A percentile compares a stretch with the other conserved stretches of the same genome.
phyloP scores from a whole-genome alignment of 1,284 basidiomycete species.

The Volvariella volvacea region DNA sequence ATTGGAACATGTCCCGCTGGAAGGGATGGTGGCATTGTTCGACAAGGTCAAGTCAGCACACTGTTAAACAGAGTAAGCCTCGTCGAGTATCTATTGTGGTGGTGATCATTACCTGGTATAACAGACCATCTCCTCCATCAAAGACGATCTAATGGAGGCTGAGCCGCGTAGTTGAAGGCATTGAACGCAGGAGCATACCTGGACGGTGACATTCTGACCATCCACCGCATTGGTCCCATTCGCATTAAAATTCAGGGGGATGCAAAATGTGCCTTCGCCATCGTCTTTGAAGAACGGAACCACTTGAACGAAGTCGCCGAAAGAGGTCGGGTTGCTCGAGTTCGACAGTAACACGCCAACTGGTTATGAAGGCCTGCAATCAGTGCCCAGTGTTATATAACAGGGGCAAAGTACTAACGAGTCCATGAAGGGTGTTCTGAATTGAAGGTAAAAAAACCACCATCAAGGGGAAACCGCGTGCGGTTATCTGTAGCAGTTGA shows the following conservation, averaged over 20 bases:
- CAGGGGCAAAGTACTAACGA: conserved; percentile 27
- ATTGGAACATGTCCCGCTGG: conserved; percentile 26
- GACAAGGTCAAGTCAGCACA: conserved; percentile 69
- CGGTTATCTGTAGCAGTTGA: conserved; percentile 36
- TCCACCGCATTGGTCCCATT: conserved; percentile 43
- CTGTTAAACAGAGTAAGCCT: conserved; percentile 22
- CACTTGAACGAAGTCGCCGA: conserved; percentile 52
- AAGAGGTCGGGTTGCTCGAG: conserved; percentile 45
- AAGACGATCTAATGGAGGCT: conserved; percentile 35
- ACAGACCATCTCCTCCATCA: conserved; percentile 58
- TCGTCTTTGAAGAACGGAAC: conserved; percentile 44
- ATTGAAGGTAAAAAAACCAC: conserved; percentile 47
- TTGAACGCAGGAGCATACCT: conserved; percentile 25
- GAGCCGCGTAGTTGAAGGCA: not conserved
- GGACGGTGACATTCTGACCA: conserved; percentile 55
- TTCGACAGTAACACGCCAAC: conserved; percentile 56
- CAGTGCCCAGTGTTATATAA: not conserved
- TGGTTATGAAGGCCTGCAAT: conserved; percentile 13
- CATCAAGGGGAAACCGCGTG: conserved; percentile 55
- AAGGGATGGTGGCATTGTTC: conserved; percentile 32
- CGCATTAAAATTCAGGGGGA: conserved; percentile 49
- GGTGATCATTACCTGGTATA: conserved; percentile 51
- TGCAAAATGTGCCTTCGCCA: conserved; percentile 54
- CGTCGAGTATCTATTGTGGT: not conserved
- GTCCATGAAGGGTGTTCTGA: conserved; percentile 55